Conservation (phyloP, 2,329 filamentous ascomycete species). For the Pseudopithomyces chartarum region DNA sequence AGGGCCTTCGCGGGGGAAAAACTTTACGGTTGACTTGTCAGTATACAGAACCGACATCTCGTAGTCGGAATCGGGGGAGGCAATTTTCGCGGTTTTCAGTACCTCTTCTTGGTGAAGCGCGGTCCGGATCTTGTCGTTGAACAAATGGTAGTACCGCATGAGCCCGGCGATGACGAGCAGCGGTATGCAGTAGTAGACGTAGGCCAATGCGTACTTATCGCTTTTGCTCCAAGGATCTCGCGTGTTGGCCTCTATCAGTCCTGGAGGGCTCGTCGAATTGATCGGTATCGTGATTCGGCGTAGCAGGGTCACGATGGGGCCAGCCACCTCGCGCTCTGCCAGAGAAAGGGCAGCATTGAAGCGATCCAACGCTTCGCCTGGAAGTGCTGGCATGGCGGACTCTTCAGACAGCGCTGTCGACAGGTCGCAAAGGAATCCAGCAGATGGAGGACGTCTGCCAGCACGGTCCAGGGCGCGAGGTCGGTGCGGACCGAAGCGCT, state of each 20-base stretch:
- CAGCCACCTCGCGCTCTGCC: constrained; percentile 33
- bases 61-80: constrained; percentile 64
- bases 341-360: constrained; percentile 33
- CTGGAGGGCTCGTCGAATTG: constrained; percentile 60
- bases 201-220: constrained; percentile 84
- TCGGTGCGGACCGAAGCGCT: constrained; percentile 22
- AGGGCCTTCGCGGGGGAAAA: constrained; percentile 71
- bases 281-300: constrained; percentile 61
- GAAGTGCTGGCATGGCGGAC: constrained; percentile 41
- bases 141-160: constrained; percentile 82
- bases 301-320: constrained; percentile 34
- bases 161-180: constrained; percentile 70
- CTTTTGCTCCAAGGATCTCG: constrained; percentile 80
- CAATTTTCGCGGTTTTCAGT: constrained; percentile 65
- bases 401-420: constrained; percentile 15
- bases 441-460: constrained; percentile 39
- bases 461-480: constrained; percentile 29
- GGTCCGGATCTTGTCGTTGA: constrained; percentile 91
- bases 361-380: constrained; percentile 35
- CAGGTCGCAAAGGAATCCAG: constrained; percentile 11
- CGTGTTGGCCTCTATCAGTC: constrained; percentile 60
- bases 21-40: constrained; percentile 69
- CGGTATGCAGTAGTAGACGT: constrained; percentile 84
- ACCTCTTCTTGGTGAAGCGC: constrained; percentile 86
- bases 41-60: constrained; percentile 64